Base-by-base conservation (phyloP, 768 basidiomycete species). In the Lactarius hatsudake region DNA sequence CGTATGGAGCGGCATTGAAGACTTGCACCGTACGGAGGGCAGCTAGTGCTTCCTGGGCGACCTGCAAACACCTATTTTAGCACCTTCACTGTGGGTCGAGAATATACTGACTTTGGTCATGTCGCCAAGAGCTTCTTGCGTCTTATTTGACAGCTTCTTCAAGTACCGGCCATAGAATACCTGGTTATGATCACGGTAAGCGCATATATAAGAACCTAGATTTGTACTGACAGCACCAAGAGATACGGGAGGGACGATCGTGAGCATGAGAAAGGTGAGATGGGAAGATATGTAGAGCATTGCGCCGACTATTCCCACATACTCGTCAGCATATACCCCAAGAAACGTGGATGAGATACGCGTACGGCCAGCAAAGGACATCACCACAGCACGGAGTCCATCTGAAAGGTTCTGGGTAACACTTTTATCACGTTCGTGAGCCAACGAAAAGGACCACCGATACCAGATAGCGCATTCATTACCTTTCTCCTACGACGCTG, bases 101-200 rank as follows among this genome's bases (percentile, higher is more conserved):
- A 30, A 38, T 10, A 30, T n/a, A 2, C 43, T 23, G 10, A 67
- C 82, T 77, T 85, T 95, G 38, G 94, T 93, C 95, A 96, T 94
- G 63, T 96, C 95, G 63, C 96, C 96, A 61, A 97, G 84, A 1
- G 96, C 94, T 73, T 95, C 94, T 76, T 99, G 96, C 7, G 96
- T 96, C 73, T 88, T 81, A 72, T 93, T 94, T 8, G 93, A 93
- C 3, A 99, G 84, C 68, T 88, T 90, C 75, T 95, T 94, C 62
- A 99, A 79, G 78, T 98, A 99, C 15, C 95, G 87, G 69, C 96
- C 96, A 73, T 99, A 99, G 75, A 94, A 91, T 15, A 98, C 93
- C 91, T 96, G 69, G 61, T 64, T 71, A 73, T 66, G 65, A 65
- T 55, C 57, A 40, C 59, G 62, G 59, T 51, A 70, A 18, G 75